Percentiles rank a stretch among this genome's conserved stretches.
These are phyloP conservation scores for Moricandia moricandioides DNA, from an alignment of 345 rosid genomes.

Conservation along the genomic window DNA sequence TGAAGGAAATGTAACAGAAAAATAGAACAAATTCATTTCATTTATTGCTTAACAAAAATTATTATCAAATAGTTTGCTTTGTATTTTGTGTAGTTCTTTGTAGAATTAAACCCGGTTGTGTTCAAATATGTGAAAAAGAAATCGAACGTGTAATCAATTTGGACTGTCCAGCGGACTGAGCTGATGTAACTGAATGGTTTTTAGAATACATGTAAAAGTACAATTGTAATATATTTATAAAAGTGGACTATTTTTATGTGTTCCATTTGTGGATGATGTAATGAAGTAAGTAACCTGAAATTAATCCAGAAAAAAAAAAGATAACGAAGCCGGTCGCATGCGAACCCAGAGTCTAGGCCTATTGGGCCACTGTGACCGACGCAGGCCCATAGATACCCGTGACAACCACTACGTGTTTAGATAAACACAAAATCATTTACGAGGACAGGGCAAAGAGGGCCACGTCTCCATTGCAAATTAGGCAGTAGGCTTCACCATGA, in stretches of 20 bases:
- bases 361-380: not conserved
- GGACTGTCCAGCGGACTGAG: not conserved
- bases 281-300: not conserved
- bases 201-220: not conserved
- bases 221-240: not conserved
- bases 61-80: too few relatives aligned
- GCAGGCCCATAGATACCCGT: slow-evolving; percentile 13
- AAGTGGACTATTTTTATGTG: not conserved
- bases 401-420: not conserved
- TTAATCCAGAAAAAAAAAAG: not conserved
- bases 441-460: not conserved
- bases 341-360: not conserved
- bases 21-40: too few relatives aligned
- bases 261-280: not conserved
- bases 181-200: not conserved
- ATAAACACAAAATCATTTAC: not conserved
- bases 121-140: not conserved
- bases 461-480: slow-evolving; percentile 11
- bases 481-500: slow-evolving; percentile 8
- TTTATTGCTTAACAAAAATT: too few relatives aligned
- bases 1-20: too few relatives aligned
- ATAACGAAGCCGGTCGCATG: not conserved
- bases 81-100: too few relatives aligned
- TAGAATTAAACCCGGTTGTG: not conserved
- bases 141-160: not conserved